A percentile compares a stretch with the other conserved stretches of the same genome.
Evolutionary conservation across 2,329 filamentous ascomycete species (phyloP).

Genomic region (Phialocephala subalpina): DNA sequence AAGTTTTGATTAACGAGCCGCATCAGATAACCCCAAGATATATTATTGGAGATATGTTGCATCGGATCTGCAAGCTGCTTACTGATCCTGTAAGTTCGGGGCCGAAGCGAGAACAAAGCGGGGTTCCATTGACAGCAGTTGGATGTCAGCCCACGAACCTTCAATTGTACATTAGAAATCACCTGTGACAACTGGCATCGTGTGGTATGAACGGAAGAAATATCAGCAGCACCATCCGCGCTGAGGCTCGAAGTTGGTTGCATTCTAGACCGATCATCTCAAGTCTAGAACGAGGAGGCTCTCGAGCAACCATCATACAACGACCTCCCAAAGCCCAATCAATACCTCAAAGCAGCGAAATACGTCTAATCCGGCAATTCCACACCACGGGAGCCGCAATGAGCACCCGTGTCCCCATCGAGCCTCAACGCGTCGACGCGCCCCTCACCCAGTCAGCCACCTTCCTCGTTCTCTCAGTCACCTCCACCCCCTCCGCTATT

Average conservation of each 20-base stretch:
- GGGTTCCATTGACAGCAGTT: no score
- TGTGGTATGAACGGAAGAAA: neutral
- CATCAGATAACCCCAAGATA: neutral
- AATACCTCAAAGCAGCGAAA: neutral
- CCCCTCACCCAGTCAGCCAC: constrained; percentile 61
- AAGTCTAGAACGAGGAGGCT: neutral
- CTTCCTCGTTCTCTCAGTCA: constrained; percentile 59
- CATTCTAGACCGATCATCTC: neutral
- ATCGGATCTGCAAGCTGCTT: neutral
- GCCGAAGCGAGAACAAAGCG: neutral
- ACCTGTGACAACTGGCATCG: neutral
- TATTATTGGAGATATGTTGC: neutral
- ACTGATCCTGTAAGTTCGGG: neutral
- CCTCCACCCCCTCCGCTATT: constrained; percentile 46
- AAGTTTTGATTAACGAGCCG: neutral
- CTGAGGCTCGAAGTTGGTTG: neutral
- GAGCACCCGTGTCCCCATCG: constrained; percentile 43
- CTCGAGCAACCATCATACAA: constrained; percentile 1
- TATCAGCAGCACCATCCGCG: neutral
- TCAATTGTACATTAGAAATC: constrained; percentile 6
- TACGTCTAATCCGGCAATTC: neutral
- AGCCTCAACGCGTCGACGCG: constrained; percentile 56
- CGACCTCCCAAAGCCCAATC: neutral
- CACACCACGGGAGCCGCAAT: neutral
- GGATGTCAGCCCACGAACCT: neutral